These are phyloP conservation scores for Gliomastix tumulicola DNA, from an alignment of 2,329 filamentous ascomycete genomes.

Conservation along the genomic window DNA sequence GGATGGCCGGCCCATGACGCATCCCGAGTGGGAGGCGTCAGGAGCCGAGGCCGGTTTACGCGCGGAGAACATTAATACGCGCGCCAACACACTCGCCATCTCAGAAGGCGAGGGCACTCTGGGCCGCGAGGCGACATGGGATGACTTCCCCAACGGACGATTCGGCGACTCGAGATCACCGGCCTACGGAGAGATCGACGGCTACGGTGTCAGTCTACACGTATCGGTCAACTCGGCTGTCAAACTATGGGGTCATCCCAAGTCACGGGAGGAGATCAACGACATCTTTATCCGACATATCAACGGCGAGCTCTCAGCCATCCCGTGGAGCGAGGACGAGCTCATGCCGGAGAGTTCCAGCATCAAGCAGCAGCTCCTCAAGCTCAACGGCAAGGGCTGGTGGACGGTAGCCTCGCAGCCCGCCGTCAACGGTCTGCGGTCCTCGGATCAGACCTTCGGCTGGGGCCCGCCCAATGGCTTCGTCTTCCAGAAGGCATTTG, in stretches of 20 bases:
- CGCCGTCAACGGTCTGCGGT: conserved; percentile 79
- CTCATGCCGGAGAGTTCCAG: conserved; percentile 75
- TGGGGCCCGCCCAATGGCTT: conserved; percentile 93
- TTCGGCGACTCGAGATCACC: conserved; percentile 92
- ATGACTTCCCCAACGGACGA: conserved; percentile 93
- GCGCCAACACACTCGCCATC: conserved; percentile 83
- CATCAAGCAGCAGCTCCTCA: conserved; percentile 69
- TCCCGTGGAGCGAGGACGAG: conserved; percentile 92
- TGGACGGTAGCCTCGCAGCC: conserved; percentile 97
- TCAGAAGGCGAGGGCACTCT: conserved; percentile 88
- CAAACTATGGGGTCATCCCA: conserved; percentile 77
- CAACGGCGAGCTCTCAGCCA: conserved; percentile 67
- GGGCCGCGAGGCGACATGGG: conserved; percentile 94
- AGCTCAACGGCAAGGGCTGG: conserved; percentile 77
- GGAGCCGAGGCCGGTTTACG: conserved; percentile 74
- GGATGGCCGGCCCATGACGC: conserved; percentile 44
- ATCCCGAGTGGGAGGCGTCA: conserved; percentile 63
- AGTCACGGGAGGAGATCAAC: conserved; percentile 64
- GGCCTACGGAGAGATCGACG: conserved; percentile 93
- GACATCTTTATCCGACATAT: conserved; percentile 76
- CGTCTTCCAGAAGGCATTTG: conserved; percentile 97
- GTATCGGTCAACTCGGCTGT: conserved; percentile 81
- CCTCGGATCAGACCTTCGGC: conserved; percentile 72
- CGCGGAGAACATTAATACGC: conserved; percentile 64
- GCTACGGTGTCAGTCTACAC: conserved; percentile 95